Evolutionary conservation across 352 stramenopile genomes (phyloP), one percentile per base, ranked within the genome.

Genomic region (Halophytophthora batemanensis): DNA sequence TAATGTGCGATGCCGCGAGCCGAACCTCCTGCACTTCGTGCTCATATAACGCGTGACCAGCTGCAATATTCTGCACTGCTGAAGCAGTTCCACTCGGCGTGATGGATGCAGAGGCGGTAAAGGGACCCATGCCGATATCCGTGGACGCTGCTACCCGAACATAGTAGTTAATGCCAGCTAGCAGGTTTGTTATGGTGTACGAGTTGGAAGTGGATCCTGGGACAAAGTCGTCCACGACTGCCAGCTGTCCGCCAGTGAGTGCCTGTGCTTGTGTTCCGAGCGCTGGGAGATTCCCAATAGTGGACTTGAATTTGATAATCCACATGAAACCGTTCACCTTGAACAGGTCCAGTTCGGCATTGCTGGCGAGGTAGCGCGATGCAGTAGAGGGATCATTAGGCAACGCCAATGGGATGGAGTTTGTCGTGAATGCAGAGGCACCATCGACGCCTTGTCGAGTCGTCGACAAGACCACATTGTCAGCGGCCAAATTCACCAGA

Each of bases 231-330:
- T 83, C 70, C 7, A 64, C 15, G 12, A 85, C 45, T 6, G 62
- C 54, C 45, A 90, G 43, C 2, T 54, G 45, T 6, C 64, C 66
- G 6, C 36, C 60, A 21, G 46, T 50, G 7, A 82, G 23, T 0
- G 39, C 15, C 0, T 36, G 37, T 1, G 47, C 71, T 21, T 79
- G 56, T 5, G 53, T 58, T 1, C 60, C 64, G 2, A 93, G 61
- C 15, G 53, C 58, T 5, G 77, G 56, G 0, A 90, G 59, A 41
- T 93, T 81, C 5, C 82, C 82, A 22, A 93, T 74, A 2, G 71
- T 88, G 1, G 78, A 87, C 35, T 83, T 85, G 34, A 93, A 93
- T 44, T 86, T 87, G 45, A 93, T 74, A 0, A 74, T 88, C 82
- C 82, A 93, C 6, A 87, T 38, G 13, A 91, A 87, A 0, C 82